Percentiles rank a stretch among this genome's conserved stretches.
These are phyloP conservation scores for Chenopodium album DNA, from an alignment of 148 eudicot genomes.

Conservation along the genomic window DNA sequence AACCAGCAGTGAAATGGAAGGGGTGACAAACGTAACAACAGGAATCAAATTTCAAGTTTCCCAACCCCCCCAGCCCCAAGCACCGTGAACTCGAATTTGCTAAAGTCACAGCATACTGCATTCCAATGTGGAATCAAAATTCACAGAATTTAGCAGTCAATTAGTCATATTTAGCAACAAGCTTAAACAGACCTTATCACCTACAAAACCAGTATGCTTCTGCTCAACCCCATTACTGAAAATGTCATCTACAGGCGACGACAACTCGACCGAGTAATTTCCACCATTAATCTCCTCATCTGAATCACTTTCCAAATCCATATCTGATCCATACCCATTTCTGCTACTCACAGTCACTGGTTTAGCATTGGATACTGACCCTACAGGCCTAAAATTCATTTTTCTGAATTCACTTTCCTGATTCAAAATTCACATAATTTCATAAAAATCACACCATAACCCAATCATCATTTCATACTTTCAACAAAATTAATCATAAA, in stretches of 20 bases:
- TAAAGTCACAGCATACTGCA: neutral
- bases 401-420: slow-evolving; percentile 37
- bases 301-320: slow-evolving; percentile 32
- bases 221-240: slow-evolving; percentile 13
- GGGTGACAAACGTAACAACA: neutral
- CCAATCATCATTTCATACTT: neutral
- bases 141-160: neutral
- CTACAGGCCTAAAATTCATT: slow-evolving; percentile 16
- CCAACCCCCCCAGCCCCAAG: neutral
- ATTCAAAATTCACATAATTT: slow-evolving; percentile 25
- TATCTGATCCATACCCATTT: slow-evolving; percentile 29
- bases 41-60: neutral
- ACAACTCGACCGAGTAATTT: slow-evolving; percentile 26
- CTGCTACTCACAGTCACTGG: slow-evolving; percentile 18
- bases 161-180: slow-evolving; percentile 14
- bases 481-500: neutral
- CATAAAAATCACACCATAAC: slow-evolving; percentile 5
- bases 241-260: slow-evolving; percentile 29
- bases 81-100: neutral
- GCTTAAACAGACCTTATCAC: slow-evolving; percentile 23
- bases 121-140: slow-evolving; percentile 3
- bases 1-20: neutral
- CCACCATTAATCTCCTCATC: slow-evolving; percentile 28
- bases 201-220: slow-evolving; percentile 14
- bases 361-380: slow-evolving; percentile 21